These are phyloP conservation scores for Pseudocercospora crystallina DNA, from an alignment of 2,329 filamentous ascomycete genomes.

Conservation along the genomic window DNA sequence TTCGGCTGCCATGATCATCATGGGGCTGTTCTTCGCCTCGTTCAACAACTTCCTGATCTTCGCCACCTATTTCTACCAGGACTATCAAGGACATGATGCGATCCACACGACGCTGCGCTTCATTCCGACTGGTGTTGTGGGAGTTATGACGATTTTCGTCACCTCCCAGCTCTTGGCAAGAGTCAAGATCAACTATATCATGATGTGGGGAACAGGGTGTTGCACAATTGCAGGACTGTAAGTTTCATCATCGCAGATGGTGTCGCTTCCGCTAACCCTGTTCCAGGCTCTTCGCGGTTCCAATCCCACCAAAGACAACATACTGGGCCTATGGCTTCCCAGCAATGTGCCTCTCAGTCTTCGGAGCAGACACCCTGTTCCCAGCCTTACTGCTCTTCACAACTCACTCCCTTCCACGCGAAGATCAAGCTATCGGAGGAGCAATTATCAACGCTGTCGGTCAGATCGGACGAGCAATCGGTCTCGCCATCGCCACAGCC, in stretches of 20 bases:
- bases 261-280: constrained; percentile 28
- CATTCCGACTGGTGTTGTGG: constrained; percentile 63
- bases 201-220: constrained; percentile 58
- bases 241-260: neutral
- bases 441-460: constrained; percentile 67
- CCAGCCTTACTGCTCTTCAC: constrained; percentile 66
- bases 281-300: constrained; percentile 62
- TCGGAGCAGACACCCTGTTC: constrained; percentile 67
- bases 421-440: constrained; percentile 67
- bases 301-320: constrained; percentile 59
- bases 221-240: constrained; percentile 40
- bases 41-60: constrained; percentile 70
- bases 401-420: constrained; percentile 59
- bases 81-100: constrained; percentile 61
- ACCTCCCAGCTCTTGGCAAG: constrained; percentile 58
- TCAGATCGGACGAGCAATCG: constrained; percentile 65
- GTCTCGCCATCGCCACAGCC: constrained; percentile 64
- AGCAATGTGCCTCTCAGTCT: constrained; percentile 64
- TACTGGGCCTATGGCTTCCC: constrained; percentile 69
- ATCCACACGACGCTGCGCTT: constrained; percentile 70
- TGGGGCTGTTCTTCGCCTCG: constrained; percentile 64
- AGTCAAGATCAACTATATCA: constrained; percentile 59
- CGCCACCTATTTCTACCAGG: constrained; percentile 68
- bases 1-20: constrained; percentile 63
- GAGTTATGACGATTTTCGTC: constrained; percentile 57